phyloP scores from a whole-genome alignment of 768 basidiomycete species.

The Grammothele lineata region DNA sequence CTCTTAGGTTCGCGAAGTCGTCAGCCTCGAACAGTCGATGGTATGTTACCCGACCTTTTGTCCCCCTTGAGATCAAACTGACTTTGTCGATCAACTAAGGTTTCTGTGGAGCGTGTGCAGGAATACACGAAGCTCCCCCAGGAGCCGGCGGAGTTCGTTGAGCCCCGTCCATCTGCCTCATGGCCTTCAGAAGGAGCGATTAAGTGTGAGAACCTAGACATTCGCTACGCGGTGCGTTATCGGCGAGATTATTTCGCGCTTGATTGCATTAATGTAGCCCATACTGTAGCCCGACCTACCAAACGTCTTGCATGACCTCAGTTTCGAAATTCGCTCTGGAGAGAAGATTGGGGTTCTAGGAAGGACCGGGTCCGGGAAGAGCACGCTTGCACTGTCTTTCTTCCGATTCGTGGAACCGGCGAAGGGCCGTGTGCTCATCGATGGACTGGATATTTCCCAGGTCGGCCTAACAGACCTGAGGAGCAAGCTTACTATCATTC shows the following conservation, averaged over 20 bases:
- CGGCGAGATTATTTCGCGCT: background rate
- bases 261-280: constrained; percentile 24
- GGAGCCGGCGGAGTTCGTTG: constrained; percentile 84
- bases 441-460: constrained; percentile 70
- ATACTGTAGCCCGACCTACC: constrained; percentile 75
- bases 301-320: constrained; percentile 75
- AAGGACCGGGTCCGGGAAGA: constrained; percentile 65
- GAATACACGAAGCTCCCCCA: constrained; percentile 75
- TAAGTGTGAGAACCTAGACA: constrained; percentile 67
- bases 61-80: background rate
- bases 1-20: constrained; percentile 70
- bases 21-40: constrained; percentile 92
- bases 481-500: constrained; percentile 70
- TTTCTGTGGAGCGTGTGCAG: constrained; percentile 78
- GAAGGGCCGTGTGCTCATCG: constrained; percentile 68
- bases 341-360: constrained; percentile 82
- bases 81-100: constrained; percentile 41
- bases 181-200: constrained; percentile 78
- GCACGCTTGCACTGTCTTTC: constrained; percentile 76
- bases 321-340: constrained; percentile 65
- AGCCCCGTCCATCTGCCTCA: constrained; percentile 72
- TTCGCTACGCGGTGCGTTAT: constrained; percentile 75
- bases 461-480: constrained; percentile 83
- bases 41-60: constrained; percentile 34
- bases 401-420: constrained; percentile 90